Evolutionary conservation across 345 rosid genomes (phyloP).

Genomic region (Arabidopsis arenosa): DNA sequence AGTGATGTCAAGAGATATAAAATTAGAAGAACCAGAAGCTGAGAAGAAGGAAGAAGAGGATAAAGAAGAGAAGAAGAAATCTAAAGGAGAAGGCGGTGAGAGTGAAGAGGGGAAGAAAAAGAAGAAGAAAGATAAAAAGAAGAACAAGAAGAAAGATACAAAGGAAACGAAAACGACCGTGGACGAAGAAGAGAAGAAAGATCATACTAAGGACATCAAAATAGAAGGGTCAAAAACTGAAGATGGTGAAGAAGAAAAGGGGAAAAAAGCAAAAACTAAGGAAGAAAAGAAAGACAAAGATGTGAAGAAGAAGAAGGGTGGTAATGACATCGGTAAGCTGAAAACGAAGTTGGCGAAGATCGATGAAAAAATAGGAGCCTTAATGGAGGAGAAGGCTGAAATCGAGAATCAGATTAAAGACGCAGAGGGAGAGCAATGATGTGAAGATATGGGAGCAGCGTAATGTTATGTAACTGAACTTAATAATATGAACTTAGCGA

Average conservation of each 20-base stretch:
- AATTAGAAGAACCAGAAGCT: constrained; percentile 26
- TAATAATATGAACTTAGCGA: neutral
- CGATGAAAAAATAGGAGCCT: constrained; percentile 58
- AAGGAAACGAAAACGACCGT: constrained; percentile 17
- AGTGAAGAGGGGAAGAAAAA: neutral
- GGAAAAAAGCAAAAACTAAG: constrained; percentile 40
- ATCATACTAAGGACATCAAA: constrained; percentile 11
- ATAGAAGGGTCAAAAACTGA: constrained; percentile 35
- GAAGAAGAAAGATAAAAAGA: constrained; percentile 15
- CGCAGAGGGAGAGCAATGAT: constrained; percentile 48
- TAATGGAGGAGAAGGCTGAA: constrained; percentile 54
- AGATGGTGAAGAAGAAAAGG: constrained; percentile 40
- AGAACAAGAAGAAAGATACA: constrained; percentile 1
- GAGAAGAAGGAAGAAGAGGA: constrained; percentile 13
- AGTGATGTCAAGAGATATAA: constrained; percentile 12
- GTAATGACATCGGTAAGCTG: constrained; percentile 55
- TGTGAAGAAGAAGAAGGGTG: constrained; percentile 61
- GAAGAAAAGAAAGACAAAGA: constrained; percentile 48
- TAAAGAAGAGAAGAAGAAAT: constrained; percentile 11
- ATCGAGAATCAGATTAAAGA: constrained; percentile 66
- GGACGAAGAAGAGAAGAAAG: constrained; percentile 35
- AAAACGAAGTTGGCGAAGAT: constrained; percentile 63
- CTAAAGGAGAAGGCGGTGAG: neutral
- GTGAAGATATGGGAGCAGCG: constrained; percentile 5
- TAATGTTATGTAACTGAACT: neutral